Conservation (phyloP, 305 asterid species). For the Fraxinus greggii region DNA sequence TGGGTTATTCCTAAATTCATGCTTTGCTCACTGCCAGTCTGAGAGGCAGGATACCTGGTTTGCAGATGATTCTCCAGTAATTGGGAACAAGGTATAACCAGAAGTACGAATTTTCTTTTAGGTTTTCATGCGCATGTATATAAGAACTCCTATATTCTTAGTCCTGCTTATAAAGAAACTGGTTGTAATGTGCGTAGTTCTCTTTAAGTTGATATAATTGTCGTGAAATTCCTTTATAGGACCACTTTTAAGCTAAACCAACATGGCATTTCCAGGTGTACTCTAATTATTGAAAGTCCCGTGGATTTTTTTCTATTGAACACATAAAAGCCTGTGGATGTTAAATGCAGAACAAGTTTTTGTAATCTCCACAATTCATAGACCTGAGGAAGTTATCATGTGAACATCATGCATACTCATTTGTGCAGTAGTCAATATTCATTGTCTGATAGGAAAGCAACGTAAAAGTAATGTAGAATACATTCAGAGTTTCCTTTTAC, state of each 20-base stretch:
- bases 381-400: background rate
- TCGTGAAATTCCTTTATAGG: background rate
- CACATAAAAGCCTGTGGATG: background rate
- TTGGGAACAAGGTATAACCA: slow-evolving; percentile 55
- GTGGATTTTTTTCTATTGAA: background rate
- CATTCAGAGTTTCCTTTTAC: background rate
- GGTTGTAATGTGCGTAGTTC: background rate
- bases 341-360: background rate
- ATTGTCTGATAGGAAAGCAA: background rate
- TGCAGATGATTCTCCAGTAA: slow-evolving; percentile 44
- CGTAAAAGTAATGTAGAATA: background rate
- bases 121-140: background rate
- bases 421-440: background rate
- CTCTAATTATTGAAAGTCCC: background rate
- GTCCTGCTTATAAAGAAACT: background rate
- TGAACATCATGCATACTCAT: background rate
- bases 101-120: background rate
- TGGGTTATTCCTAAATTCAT: slow-evolving; percentile 69
- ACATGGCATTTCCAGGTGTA: background rate
- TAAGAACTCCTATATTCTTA: background rate
- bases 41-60: slow-evolving; percentile 86
- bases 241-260: background rate
- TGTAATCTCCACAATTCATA: background rate
- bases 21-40: slow-evolving; percentile 81
- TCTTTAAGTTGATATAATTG: background rate